Conservation (phyloP, 495 filamentous ascomycete species). For the Parmelia sp. region DNA sequence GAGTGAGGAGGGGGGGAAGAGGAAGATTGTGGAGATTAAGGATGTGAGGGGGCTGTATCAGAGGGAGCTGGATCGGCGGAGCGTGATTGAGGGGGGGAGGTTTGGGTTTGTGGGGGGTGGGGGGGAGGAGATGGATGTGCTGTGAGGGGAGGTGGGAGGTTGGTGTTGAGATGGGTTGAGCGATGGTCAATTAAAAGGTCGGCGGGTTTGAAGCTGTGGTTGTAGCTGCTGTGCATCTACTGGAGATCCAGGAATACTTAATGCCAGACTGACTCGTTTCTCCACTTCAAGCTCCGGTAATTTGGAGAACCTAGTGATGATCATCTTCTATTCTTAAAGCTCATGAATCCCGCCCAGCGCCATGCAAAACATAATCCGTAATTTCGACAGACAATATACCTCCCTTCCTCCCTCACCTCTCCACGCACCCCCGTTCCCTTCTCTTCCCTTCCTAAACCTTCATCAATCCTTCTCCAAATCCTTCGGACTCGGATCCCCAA, state of each 20-base stretch:
- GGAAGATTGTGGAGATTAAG: constrained; percentile 63
- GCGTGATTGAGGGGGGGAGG: constrained; percentile 53
- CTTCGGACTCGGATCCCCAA: constrained; percentile 91
- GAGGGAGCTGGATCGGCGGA: constrained; percentile 72
- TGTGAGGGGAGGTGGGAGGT: background rate
- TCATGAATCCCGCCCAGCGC: constrained; percentile 4
- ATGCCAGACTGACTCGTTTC: background rate
- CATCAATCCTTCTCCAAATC: constrained; percentile 73
- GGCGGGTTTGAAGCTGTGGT: background rate
- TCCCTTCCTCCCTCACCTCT: background rate
- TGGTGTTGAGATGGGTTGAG: background rate
- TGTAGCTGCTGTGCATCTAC: background rate
- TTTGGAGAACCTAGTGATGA: background rate
- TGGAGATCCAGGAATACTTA: constrained; percentile 1
- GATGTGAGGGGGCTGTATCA: constrained; percentile 83
- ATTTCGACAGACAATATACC: background rate
- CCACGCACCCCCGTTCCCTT: background rate
- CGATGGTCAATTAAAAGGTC: no score
- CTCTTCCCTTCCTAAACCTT: background rate
- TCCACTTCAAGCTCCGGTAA: no score
- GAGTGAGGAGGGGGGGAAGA: constrained; percentile 25
- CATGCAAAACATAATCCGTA: background rate
- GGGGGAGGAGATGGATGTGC: constrained; percentile 32
- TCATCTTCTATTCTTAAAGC: background rate
- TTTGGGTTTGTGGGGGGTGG: constrained; percentile 51